Percentiles rank a stretch among this genome's conserved stretches.
These are phyloP conservation scores for Starmerella bacillaris DNA, from an alignment of 805 yeast species.

Conservation along the genomic window DNA sequence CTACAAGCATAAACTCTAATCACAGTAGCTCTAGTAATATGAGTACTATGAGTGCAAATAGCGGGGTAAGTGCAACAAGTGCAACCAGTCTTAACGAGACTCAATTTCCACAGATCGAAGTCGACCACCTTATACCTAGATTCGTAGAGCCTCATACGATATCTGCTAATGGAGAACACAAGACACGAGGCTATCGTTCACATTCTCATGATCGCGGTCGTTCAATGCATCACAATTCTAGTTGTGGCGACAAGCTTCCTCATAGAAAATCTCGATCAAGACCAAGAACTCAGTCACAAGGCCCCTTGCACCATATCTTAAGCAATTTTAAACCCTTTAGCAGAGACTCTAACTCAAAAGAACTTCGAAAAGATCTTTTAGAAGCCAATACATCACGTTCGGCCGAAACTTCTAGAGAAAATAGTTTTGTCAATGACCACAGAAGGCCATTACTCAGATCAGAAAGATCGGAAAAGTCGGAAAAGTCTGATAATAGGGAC, in stretches of 20 bases:
- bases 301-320: conserved; percentile 5
- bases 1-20: conserved; percentile 3
- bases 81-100: not conserved
- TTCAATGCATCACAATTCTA: not conserved
- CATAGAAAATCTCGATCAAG: conserved; percentile 4
- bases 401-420: too few relatives aligned
- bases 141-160: not conserved
- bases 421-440: too few relatives aligned
- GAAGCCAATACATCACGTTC: too few relatives aligned
- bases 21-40: conserved; percentile 1
- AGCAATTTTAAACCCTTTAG: conserved; percentile 4
- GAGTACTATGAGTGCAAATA: conserved; percentile 2
- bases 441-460: too few relatives aligned
- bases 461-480: not conserved
- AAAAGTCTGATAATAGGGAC: not conserved
- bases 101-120: not conserved
- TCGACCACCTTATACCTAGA: too few relatives aligned
- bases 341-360: conserved; percentile 1
- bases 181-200: not conserved
- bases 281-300: not conserved
- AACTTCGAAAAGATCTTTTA: not conserved
- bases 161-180: not conserved
- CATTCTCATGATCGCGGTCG: conserved; percentile 1
- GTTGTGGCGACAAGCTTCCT: not conserved
- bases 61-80: conserved; percentile 6